Percentiles rank a stretch among this genome's conserved stretches.
These are phyloP conservation scores for Nakazawaea wickerhamii DNA, from an alignment of 805 yeast species.

Conservation along the genomic window DNA sequence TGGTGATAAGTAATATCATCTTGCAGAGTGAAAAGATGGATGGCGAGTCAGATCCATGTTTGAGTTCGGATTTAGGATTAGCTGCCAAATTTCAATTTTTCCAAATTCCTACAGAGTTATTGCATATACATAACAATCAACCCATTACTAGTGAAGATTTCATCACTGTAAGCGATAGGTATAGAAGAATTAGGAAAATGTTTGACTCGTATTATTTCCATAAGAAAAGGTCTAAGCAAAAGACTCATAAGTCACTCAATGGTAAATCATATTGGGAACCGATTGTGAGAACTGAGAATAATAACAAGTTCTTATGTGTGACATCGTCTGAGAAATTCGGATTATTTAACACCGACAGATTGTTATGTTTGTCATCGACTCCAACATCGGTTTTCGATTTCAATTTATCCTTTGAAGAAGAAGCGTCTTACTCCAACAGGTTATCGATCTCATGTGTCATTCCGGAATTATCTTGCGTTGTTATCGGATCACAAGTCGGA, in stretches of 20 bases:
- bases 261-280: constrained; percentile 26
- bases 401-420: constrained; percentile 31
- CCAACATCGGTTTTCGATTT: constrained; percentile 33
- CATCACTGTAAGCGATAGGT: constrained; percentile 22
- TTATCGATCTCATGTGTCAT: constrained; percentile 27
- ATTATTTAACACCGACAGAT: constrained; percentile 37
- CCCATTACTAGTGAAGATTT: constrained; percentile 6
- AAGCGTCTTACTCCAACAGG: constrained; percentile 23
- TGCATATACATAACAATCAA: not conserved
- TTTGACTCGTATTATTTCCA: constrained; percentile 24
- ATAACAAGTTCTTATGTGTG: constrained; percentile 30
- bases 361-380: constrained; percentile 45
- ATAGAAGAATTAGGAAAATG: constrained; percentile 22
- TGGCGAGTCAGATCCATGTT: constrained; percentile 32
- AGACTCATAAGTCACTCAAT: constrained; percentile 21
- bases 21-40: constrained; percentile 38
- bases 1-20: constrained; percentile 25
- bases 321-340: constrained; percentile 42
- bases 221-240: constrained; percentile 19
- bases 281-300: constrained; percentile 18
- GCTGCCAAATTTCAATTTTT: constrained; percentile 28
- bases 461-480: constrained; percentile 34
- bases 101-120: constrained; percentile 21
- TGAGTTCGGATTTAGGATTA: constrained; percentile 34
- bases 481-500: constrained; percentile 40